A percentile compares a stretch with the other conserved stretches of the same genome.
phyloP scores from a whole-genome alignment of 345 rosid genomes.

The Eucalyptus marginata region DNA sequence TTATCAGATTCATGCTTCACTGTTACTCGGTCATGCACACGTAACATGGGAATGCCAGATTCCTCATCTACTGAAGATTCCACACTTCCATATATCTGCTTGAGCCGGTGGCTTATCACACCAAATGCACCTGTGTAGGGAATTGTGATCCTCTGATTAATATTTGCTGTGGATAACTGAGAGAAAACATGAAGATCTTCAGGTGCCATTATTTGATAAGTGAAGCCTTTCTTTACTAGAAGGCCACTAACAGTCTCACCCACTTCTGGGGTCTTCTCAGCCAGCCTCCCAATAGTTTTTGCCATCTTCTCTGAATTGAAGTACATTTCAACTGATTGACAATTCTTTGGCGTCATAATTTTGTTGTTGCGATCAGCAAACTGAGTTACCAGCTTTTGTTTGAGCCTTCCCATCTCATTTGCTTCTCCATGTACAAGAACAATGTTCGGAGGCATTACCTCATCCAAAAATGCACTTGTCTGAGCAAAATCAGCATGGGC shows the following conservation, averaged over 20 bases:
- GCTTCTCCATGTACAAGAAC: constrained; percentile 94
- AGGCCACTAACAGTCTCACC: constrained; percentile 78
- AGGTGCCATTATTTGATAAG: constrained; percentile 95
- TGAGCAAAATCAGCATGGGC: constrained; percentile 97
- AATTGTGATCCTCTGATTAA: constrained; percentile 76
- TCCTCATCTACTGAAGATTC: constrained; percentile 77
- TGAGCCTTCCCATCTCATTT: constrained; percentile 90
- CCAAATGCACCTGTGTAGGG: constrained; percentile 78
- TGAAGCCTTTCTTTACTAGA: constrained; percentile 87
- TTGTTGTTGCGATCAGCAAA: constrained; percentile 71
- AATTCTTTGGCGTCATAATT: constrained; percentile 81
- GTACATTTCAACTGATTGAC: constrained; percentile 79
- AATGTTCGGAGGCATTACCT: constrained; percentile 93
- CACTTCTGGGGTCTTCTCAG: constrained; percentile 68
- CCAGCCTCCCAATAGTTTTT: constrained; percentile 77
- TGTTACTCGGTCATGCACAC: constrained; percentile 58
- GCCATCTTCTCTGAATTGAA: constrained; percentile 93
- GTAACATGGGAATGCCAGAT: constrained; percentile 47
- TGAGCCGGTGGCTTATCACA: constrained; percentile 71
- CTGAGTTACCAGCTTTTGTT: constrained; percentile 69
- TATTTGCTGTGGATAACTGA: constrained; percentile 77
- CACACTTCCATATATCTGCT: constrained; percentile 77
- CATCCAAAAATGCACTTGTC: constrained; percentile 87
- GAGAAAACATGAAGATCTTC: constrained; percentile 96
- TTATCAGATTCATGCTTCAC: constrained; percentile 83